Conservation (phyloP, 306 rosid species). For the Lathyrus tuberosus region DNA sequence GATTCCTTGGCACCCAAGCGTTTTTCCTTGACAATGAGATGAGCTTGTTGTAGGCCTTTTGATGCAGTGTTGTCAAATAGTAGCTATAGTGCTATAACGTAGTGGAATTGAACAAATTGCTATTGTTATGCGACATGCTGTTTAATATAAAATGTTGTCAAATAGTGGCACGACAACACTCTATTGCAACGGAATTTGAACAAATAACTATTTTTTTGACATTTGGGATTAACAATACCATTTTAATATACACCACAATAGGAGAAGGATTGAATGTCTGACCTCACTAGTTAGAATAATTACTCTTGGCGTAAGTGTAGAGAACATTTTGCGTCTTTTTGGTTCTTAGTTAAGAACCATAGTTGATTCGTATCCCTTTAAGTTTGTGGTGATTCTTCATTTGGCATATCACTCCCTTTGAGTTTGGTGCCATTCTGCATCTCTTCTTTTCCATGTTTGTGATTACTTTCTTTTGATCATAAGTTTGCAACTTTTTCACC, state of each 20-base stretch:
- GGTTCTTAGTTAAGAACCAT: neutral
- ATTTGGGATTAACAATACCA: neutral
- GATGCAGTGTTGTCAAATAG: neutral
- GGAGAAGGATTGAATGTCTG: neutral
- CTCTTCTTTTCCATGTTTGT: neutral
- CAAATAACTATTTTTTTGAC: neutral
- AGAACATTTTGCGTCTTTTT: neutral
- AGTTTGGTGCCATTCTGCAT: neutral
- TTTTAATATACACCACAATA: neutral
- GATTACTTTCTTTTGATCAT: neutral
- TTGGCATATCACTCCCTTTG: neutral
- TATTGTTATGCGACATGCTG: too few relatives aligned
- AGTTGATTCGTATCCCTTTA: neutral
- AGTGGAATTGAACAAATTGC: too few relatives aligned
- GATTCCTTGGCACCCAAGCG: too few relatives aligned
- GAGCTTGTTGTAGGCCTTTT: too few relatives aligned
- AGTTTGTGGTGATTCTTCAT: neutral
- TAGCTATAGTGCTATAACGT: too few relatives aligned
- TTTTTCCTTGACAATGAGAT: too few relatives aligned
- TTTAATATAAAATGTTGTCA: too few relatives aligned
- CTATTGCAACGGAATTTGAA: neutral
- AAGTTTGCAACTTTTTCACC: neutral
- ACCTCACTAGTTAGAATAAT: neutral
- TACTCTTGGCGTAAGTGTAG: neutral
- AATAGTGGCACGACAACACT: too few relatives aligned